Conservation (phyloP, 768 basidiomycete genomes). For the Suillus clintonianus region DNA sequence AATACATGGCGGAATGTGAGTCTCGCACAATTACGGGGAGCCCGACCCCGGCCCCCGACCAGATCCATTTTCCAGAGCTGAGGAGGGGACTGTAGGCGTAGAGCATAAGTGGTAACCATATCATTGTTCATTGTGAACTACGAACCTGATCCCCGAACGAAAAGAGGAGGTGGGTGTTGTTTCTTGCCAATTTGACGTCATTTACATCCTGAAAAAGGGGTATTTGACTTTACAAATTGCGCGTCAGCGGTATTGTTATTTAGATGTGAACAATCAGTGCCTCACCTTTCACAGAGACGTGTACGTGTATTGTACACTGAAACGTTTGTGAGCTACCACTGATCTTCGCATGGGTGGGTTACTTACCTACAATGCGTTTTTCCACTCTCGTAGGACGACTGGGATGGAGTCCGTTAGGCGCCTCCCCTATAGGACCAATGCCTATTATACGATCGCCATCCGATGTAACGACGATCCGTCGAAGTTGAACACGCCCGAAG, state of each 20-base stretch:
- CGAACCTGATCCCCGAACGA: conserved; percentile 15
- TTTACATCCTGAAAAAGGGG: conserved; percentile 57
- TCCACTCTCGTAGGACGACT: conserved; percentile 50
- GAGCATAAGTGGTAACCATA: not conserved
- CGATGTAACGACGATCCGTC: conserved; percentile 50
- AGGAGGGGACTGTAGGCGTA: conserved; percentile 55
- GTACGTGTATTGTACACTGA: conserved; percentile 51
- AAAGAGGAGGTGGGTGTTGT: conserved; percentile 45
- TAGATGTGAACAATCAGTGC: conserved; percentile 1
- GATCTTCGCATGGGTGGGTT: not conserved
- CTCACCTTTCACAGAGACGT: conserved; percentile 47
- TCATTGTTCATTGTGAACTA: not conserved
- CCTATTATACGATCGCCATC: conserved; percentile 49
- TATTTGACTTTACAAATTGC: conserved; percentile 42
- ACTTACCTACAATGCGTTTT: conserved; percentile 54
- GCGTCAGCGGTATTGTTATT: conserved; percentile 1
- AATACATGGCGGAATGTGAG: conserved; percentile 63
- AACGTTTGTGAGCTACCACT: not conserved
- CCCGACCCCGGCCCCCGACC: conserved; percentile 47
- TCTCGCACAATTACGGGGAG: conserved; percentile 36
- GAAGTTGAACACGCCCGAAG: conserved; percentile 47
- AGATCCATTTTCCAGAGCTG: conserved; percentile 76
- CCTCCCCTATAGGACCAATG: conserved; percentile 50
- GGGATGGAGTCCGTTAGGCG: conserved; percentile 45
- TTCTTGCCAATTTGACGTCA: conserved; percentile 48